Base-by-base conservation (phyloP, 768 basidiomycete genomes). In the Boletus edulis region DNA sequence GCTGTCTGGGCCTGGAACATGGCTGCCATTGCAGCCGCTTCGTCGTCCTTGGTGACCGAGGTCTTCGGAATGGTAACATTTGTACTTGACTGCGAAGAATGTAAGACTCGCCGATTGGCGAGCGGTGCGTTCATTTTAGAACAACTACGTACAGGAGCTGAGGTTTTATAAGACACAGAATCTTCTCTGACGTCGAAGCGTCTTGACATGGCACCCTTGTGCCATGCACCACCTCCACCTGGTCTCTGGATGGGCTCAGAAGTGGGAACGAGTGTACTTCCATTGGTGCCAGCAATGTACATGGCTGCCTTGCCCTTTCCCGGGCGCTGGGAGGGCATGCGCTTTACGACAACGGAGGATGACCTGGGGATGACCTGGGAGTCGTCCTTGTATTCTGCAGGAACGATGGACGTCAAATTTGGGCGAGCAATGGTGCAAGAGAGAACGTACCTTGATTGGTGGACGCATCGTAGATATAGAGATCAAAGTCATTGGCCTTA, bases 401-500 rank as follows among this genome's bases (percentile, higher is more conserved):
- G 11, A 20, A 31, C 10, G 22, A 45, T 13, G 13, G 15, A 32
- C 18, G 40, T 61, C 31, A 58, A 18, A 42, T 51, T 22, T 35
- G 0, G 9, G 14, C 15, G 1, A 32, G 9, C 4, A 27, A 49
- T 20, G 24, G 15, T 18, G 31, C 0, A 39, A n/a, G 46, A 40
- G 40, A 17, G 18, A 24, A 51, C 73, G 52, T 65, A 96, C 97
- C 97, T 84, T 99, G 92, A 56, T 90, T 89, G 9, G 89, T 86
- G 35, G 87, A 84, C 45, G 84, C 75, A 67, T 98, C 94, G 69
- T 85, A 89, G 38, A 98, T 79, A 49, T 84, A 83, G 24, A 99
- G 81, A 75, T 99, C 97, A 78, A 98, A 98, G 69, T 99, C 97
- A 68, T 89, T 93, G 55, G 92, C 94, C 80, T 94, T 95, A 77